Conservation (phyloP, 129 eudicot species). For the Centrapalus pauciflorus region DNA sequence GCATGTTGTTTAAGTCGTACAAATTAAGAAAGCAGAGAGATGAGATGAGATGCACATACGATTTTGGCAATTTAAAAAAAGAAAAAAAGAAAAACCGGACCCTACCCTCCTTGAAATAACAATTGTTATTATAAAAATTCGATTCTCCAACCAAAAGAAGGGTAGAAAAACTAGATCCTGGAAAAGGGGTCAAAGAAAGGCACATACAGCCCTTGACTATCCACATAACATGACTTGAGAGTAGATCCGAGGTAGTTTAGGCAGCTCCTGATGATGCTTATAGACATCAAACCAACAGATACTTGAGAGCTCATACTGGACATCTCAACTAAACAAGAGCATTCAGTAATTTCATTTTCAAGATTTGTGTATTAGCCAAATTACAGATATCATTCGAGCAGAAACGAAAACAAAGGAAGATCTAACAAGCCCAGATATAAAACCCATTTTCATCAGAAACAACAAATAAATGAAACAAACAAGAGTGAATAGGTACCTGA, state of each 20-base stretch:
- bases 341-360: neutral
- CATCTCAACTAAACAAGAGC: neutral
- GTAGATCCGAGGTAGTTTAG: slow-evolving; percentile 1
- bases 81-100: neutral
- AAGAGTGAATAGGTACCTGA: neutral
- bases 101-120: neutral
- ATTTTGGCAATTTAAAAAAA: neutral
- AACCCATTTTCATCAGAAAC: neutral
- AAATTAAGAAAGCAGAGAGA: neutral
- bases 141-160: neutral
- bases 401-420: slow-evolving; percentile 1
- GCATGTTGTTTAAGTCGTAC: neutral
- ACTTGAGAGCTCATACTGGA: neutral
- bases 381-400: neutral
- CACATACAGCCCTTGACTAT: neutral
- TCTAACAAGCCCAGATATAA: neutral
- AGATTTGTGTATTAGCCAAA: neutral
- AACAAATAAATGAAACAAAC: neutral
- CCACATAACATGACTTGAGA: neutral
- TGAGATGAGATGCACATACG: neutral
- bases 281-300: neutral
- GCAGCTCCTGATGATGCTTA: neutral
- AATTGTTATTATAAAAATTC: neutral
- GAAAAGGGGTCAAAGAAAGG: slow-evolving; percentile 3
- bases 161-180: slow-evolving; percentile 8